phyloP scores from a whole-genome alignment of 75 land plant species.

The Gnetum montanum region DNA sequence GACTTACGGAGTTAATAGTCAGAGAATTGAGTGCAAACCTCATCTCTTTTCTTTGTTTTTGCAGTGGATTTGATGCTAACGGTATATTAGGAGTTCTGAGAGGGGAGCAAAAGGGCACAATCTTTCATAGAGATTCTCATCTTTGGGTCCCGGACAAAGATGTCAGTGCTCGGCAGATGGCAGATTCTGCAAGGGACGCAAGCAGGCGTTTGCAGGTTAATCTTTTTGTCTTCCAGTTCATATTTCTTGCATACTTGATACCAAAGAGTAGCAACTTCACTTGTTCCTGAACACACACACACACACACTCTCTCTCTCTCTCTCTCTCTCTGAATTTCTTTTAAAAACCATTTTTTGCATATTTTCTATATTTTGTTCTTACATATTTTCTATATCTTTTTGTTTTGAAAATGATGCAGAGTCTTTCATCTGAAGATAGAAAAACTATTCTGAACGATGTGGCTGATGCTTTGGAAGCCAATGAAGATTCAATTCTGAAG shows the following conservation, averaged over 20 bases:
- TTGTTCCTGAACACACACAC: too few relatives aligned
- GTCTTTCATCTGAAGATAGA: conserved; percentile 57
- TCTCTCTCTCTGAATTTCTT: too few relatives aligned
- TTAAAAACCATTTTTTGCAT: too few relatives aligned
- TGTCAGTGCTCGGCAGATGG: conserved; percentile 73
- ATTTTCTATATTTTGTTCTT: too few relatives aligned
- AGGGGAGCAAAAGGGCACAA: conserved; percentile 83
- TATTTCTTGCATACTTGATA: too few relatives aligned
- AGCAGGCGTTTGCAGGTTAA: conserved; percentile 86
- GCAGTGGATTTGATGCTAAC: conserved; percentile 72
- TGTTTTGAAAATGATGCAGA: too few relatives aligned
- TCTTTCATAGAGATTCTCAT: conserved; percentile 82
- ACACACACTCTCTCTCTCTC: too few relatives aligned
- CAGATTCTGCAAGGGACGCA: conserved; percentile 83
- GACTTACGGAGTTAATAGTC: neutral
- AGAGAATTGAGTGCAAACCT: neutral
- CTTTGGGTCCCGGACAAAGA: conserved; percentile 42
- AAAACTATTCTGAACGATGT: conserved; percentile 54
- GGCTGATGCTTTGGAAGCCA: conserved; percentile 82
- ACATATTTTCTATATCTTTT: too few relatives aligned
- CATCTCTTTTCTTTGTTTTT: neutral
- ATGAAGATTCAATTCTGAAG: conserved; percentile 45
- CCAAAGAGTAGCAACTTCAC: too few relatives aligned
- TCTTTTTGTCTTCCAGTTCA: too few relatives aligned
- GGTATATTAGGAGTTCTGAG: conserved; percentile 64